Conservation (phyloP, 148 eudicot genomes). For the Limonium bicolor region DNA sequence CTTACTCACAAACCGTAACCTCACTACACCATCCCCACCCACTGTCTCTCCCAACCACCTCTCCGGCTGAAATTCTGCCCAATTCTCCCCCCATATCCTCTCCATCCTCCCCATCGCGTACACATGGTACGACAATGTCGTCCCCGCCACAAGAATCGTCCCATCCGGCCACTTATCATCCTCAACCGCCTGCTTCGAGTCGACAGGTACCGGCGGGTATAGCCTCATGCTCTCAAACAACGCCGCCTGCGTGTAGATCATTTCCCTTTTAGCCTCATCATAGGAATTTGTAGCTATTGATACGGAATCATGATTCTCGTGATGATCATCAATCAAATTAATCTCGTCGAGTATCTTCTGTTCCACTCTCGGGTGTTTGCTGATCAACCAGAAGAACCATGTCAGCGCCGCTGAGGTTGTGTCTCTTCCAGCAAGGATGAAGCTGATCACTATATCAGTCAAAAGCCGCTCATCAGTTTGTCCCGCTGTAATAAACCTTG, state of each 20-base stretch:
- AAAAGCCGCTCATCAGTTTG: slow-evolving; percentile 20
- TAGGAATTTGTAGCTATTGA: slow-evolving; percentile 7
- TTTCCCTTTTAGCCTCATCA: too few species aligned
- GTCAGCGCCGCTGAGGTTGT: not conserved
- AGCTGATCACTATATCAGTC: slow-evolving; percentile 12
- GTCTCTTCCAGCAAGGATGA: not conserved
- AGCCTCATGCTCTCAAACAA: slow-evolving; percentile 5
- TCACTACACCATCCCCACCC: not conserved
- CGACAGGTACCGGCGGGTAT: slow-evolving; percentile 1
- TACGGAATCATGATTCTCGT: slow-evolving; percentile 2
- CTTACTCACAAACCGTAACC: not conserved
- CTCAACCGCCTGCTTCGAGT: not conserved
- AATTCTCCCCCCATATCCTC: slow-evolving; percentile 16
- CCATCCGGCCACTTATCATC: slow-evolving; percentile 13
- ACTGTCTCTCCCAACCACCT: slow-evolving; percentile 4
- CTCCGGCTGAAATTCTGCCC: slow-evolving; percentile 10
- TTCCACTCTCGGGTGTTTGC: slow-evolving; percentile 2
- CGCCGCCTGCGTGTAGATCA: slow-evolving; percentile 6
- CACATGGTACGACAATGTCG: not conserved
- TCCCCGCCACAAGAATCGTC: slow-evolving; percentile 8
- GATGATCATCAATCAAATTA: not conserved
- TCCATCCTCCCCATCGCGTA: slow-evolving; percentile 18
- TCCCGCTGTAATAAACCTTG: slow-evolving; percentile 28
- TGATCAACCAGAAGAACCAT: slow-evolving; percentile 12
- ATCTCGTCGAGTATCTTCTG: slow-evolving; percentile 8